Evolutionary conservation across 805 yeast genomes (phyloP), one percentile per base, ranked within the genome.

Genomic region (Komagataella kurtzmanii): DNA sequence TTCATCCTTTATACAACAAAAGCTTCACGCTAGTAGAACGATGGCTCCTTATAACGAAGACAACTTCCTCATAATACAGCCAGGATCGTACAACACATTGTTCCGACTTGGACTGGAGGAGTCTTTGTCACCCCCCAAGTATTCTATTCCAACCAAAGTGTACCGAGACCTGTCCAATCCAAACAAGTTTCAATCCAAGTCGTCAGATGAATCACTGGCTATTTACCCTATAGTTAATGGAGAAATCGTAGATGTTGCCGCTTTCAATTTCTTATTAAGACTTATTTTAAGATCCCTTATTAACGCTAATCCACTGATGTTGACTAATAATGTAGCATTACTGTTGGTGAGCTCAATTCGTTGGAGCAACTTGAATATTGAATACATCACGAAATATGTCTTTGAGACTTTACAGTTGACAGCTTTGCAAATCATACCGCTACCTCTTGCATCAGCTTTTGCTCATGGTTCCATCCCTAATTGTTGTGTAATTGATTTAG

Each of bases 61-160:
- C 17, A 58, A 59, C 24, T 64, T 58, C 45, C 52, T 67, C 70
- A 76, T 90, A 24, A 76, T 90, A 24, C 82, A 88, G 52, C 87
- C 95, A 1, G 96, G 97, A 24, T 84, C 95, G 2, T 71, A 69
- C 51, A 69, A 75, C 51, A 88, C 97, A 0, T 69, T 83, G 51
- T 86, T 87, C 24, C 85, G 85, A 57, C 81, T 86, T 62, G 97
- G 97, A 2, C 70, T 90, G 24, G 95, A 85, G 58, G 83, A 78
- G 51, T 72, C 85, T 1, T 73, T 87, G 55, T 68, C 85, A 7
- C 88, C 93, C 1, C 95, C 97, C 1, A 77, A 81, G 23, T 77
- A 76, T 56, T 79, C 79, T 52, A 71, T 89, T 24, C 95, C 96
- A n/a, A 81, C 96, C 0, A 72, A 72, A 44, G 95, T 91, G 7